These are phyloP conservation scores for Rhodomyrtus tomentosa DNA, from an alignment of 345 rosid genomes.

Conservation along the genomic window DNA sequence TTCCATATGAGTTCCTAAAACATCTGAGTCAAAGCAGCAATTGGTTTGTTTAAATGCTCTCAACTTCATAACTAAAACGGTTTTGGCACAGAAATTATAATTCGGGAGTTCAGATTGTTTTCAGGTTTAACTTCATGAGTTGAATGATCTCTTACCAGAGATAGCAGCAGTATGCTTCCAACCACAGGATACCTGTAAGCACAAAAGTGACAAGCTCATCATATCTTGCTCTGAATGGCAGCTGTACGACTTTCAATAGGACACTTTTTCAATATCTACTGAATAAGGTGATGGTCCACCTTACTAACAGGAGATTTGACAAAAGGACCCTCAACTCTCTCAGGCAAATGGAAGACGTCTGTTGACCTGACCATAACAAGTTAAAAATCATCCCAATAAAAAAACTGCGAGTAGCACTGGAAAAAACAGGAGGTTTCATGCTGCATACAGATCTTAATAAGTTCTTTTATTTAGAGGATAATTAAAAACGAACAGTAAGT, in stretches of 20 bases:
- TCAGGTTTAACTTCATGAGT: neutral
- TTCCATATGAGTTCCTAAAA: neutral
- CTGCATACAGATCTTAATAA: neutral
- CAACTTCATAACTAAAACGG: neutral
- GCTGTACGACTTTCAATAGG: neutral
- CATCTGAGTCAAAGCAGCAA: neutral
- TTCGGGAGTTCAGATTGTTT: neutral
- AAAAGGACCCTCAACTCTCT: constrained; percentile 71
- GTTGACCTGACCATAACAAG: constrained; percentile 34
- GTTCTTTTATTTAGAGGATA: neutral
- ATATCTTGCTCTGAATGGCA: neutral
- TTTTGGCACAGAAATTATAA: neutral
- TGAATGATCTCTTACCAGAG: constrained; percentile 41
- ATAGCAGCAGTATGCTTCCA: constrained; percentile 98
- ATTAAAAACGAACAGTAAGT: neutral
- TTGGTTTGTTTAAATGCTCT: neutral
- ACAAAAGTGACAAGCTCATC: neutral
- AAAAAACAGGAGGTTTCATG: neutral
- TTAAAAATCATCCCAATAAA: neutral
- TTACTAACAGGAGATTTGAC: constrained; percentile 39
- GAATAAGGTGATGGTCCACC: constrained; percentile 18
- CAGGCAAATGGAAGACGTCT: constrained; percentile 48
- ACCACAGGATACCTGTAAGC: constrained; percentile 76
- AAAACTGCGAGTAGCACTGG: neutral
- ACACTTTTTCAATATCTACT: neutral